Base-by-base conservation (phyloP, 2,329 filamentous ascomycete genomes). In the Exophiala aquamarina region DNA sequence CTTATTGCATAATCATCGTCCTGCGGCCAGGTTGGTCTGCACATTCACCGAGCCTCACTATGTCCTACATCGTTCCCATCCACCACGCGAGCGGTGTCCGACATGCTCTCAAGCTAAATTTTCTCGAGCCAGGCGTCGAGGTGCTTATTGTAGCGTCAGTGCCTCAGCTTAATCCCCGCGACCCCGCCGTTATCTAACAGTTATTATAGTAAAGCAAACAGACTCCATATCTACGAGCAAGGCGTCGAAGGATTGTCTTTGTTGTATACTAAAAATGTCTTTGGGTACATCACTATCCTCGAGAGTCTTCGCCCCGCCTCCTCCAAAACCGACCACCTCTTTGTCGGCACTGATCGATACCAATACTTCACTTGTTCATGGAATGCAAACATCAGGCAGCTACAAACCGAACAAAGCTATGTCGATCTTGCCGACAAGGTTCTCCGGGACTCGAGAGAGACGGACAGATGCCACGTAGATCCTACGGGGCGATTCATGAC, bases 61-160 rank as follows among this genome's bases (percentile, higher is more conserved):
- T 98, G 93, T 87, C 93, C 42, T 98, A 97, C 68, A 76, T 98
- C 62, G 90, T 89, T 52, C 91, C 93, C 31, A 93, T 98, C 47
- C 93, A 98, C 68, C 81, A 84, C 60, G 87, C 93, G 18, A 96
- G 89, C 66, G 95, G 89, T 72, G 84, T 96, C 55, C 84, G 91
- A 45, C 87, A 95, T 78, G 92, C 91, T 11, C 68, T 97, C 57
- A 88, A 86, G 63, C 78, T 92, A 51, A 83, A 82, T 59, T 84
- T 97, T 60, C 74, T 95, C 41, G 78, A 81, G 34, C 72, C 81
- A 3, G 81, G 87, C 41, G 82, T 90, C 52, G 87, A 95, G 61
- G 90, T 88, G 60, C 75, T 98, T 54, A 82, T 96, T 43, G 76
- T 96, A 62, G 89, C 90, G 91, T 96, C 78, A 71, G 89, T 69